Conservation (phyloP, 2,329 filamentous ascomycete genomes). For the Exophiala sp. region DNA sequence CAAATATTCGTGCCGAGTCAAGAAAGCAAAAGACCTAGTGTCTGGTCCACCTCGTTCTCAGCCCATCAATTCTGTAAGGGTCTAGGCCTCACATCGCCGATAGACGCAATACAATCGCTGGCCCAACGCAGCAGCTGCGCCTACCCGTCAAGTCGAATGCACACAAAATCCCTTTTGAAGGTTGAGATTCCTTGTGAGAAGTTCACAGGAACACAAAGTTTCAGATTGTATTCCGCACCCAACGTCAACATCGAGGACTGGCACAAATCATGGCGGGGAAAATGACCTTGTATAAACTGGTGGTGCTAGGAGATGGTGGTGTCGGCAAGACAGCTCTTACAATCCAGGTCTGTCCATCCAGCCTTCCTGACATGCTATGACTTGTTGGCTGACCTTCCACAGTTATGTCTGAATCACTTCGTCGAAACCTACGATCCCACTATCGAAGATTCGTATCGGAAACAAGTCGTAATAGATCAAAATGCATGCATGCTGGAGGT, state of each 20-base stretch:
- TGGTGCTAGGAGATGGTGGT: constrained; percentile 90
- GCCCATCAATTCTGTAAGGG: constrained; percentile 10
- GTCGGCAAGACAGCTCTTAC: constrained; percentile 92
- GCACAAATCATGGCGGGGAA: constrained; percentile 70
- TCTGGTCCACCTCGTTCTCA: background rate
- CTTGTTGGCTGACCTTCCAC: constrained; percentile 15
- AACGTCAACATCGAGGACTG: constrained; percentile 12
- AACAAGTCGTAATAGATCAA: constrained; percentile 78
- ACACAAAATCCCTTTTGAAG: background rate
- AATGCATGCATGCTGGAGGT: constrained; percentile 98
- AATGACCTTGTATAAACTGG: constrained; percentile 94
- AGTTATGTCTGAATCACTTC: constrained; percentile 97
- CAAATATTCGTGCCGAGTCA: no score
- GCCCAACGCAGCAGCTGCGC: constrained; percentile 7
- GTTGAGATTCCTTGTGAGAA: constrained; percentile 6
- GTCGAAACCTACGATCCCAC: constrained; percentile 81
- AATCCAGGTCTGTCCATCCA: constrained; percentile 58
- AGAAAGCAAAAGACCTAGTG: constrained; percentile 1
- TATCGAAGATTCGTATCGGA: constrained; percentile 66
- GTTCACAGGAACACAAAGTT: constrained; percentile 3
- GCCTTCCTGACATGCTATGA: background rate
- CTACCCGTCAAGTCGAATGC: constrained; percentile 10
- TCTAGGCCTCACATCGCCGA: constrained; percentile 11
- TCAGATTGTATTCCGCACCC: background rate
- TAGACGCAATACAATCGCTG: background rate